Conservation (phyloP, 305 asterid genomes). For the Petunia hybrid region DNA sequence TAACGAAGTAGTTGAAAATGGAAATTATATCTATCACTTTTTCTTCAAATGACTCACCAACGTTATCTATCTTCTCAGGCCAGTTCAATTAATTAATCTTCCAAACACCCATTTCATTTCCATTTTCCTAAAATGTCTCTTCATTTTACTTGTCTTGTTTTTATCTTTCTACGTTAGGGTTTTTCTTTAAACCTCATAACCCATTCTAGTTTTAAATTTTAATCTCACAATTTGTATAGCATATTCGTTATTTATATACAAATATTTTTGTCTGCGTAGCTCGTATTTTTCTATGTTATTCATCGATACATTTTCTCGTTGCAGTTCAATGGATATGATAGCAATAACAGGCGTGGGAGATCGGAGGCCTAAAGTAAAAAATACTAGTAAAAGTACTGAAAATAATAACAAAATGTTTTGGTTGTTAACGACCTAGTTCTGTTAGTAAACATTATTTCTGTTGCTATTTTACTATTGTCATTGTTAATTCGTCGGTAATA, state of each 20-base stretch:
- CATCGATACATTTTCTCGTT: background rate
- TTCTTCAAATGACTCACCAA: conserved; percentile 34
- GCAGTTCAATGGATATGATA: conserved; percentile 54
- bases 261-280: conserved; percentile 34
- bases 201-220: conserved; percentile 42
- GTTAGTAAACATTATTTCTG: too few species aligned
- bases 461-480: too few species aligned
- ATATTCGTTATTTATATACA: conserved; percentile 28
- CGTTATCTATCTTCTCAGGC: conserved; percentile 48
- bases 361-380: too few species aligned
- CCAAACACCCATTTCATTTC: conserved; percentile 39
- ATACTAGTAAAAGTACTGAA: too few species aligned
- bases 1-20: too few species aligned
- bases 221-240: conserved; percentile 45
- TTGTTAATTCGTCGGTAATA: too few species aligned
- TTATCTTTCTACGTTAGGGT: conserved; percentile 36
- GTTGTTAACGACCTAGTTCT: too few species aligned
- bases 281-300: conserved; percentile 39
- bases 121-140: background rate
- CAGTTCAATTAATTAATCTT: conserved; percentile 32
- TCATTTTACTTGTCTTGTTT: conserved; percentile 30
- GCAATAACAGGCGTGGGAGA: background rate
- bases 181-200: conserved; percentile 40
- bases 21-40: conserved; percentile 45
- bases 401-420: too few species aligned